Base-by-base conservation (phyloP, 2,329 filamentous ascomycete species). In the Ciborinia camelliae region DNA sequence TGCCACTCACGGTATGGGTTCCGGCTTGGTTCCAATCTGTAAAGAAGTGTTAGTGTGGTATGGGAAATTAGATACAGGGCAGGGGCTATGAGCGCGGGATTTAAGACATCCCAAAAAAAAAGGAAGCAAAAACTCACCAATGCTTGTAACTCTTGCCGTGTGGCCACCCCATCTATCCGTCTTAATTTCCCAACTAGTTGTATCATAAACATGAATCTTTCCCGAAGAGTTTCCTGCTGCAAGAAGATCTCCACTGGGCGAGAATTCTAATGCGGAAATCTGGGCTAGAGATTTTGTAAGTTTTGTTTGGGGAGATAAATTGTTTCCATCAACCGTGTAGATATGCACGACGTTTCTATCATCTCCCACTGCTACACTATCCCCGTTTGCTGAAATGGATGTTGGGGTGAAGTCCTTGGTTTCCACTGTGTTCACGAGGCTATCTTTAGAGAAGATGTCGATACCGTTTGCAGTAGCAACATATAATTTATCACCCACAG, bases 181-280 rank as follows among this genome's bases (percentile, higher is more conserved):
- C 57, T 90, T 89, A 14, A 97, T 79, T 54, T 86, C 86, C 84
- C 91, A 82, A 78, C 82, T 70, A 72, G 69, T 80, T 1, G 86
- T 83, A 69, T 86, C 84, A 79, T 92, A 97, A 20, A 91, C 92
- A 67, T 90, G 84, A 67, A 99, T 93, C 79, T 96, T 96, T 68
- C 95, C 95, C 2, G 89, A 86, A 35, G 89, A 84, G 73, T 92
- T 92, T 62, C 95, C 95, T 2, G 87, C 90, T 0, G 93, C 94
- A 53, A 99, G 82, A 67, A 90, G 83, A 1, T 84, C 81, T n/a
- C 91, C 92, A 70, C 90, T 84, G 4, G 83, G 81, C 2, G 92
- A 95, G 79, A 98, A 98, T 1, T 91, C 81, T n/a, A 99, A 81
- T 0, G 88, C 83, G 1, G 93, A 92, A 68, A 97, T 86, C 20